Percentiles rank a stretch among this genome's conserved stretches.
Evolutionary conservation across 2,329 filamentous ascomycete genomes (phyloP).

Genomic region (Ceratocystis cubensis): DNA sequence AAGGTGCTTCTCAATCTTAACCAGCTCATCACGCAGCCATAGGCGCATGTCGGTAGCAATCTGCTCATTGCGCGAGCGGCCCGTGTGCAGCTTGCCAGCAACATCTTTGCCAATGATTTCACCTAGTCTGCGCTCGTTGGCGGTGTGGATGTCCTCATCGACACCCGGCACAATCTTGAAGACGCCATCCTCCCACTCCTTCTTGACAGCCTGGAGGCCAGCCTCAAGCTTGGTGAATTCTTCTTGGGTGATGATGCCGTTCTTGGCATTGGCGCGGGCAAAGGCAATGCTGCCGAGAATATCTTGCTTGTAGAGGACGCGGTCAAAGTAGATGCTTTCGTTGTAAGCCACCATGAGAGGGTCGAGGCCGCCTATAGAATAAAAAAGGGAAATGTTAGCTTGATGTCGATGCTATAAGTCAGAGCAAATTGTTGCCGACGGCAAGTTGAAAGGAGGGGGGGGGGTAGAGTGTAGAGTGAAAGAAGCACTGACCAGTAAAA

Average conservation of each 20-base stretch:
- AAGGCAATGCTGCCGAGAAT: constrained; percentile 71
- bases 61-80: constrained; percentile 80
- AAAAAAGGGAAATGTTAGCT: neutral
- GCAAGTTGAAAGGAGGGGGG: constrained; percentile 12
- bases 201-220: constrained; percentile 48
- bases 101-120: constrained; percentile 79
- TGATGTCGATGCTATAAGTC: neutral
- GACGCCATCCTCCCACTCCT: constrained; percentile 40
- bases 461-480: neutral
- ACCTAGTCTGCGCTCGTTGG: constrained; percentile 58
- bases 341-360: constrained; percentile 82
- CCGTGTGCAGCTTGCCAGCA: constrained; percentile 81
- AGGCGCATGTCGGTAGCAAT: constrained; percentile 81
- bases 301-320: constrained; percentile 64
- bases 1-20: constrained; percentile 55
- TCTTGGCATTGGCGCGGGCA: constrained; percentile 64
- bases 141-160: constrained; percentile 55
- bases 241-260: constrained; percentile 56
- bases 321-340: constrained; percentile 66
- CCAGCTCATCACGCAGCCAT: constrained; percentile 68
- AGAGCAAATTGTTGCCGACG: constrained; percentile 8
- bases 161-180: constrained; percentile 41
- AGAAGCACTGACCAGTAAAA: constrained; percentile 35
- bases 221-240: constrained; percentile 65
- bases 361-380: constrained; percentile 55